Base-by-base conservation (phyloP, 305 asterid species). In the Fraxinus xanthoxyloides region DNA sequence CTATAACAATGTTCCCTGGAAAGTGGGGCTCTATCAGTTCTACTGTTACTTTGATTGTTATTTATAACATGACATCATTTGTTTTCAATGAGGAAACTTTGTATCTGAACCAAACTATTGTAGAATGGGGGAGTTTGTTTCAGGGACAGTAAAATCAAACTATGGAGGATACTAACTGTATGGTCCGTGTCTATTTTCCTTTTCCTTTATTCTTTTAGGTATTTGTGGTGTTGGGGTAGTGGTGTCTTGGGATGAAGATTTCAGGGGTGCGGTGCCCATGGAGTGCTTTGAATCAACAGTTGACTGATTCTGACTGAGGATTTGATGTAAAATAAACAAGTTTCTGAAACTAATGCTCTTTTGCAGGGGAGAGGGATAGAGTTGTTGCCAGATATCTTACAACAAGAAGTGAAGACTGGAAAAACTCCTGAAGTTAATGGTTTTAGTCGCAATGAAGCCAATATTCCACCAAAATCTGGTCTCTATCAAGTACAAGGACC, bases 361-460 rank as follows among this genome's bases (percentile, higher is more conserved):
- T 23, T 85, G 86, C 90, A 96, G 99, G 89, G 82, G 76, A 94
- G 89, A 85, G 89, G 99, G 79, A 85, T 94, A 74, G 94, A 92
- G 79, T 83, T 94, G 87, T 87, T 96, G 87, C 98, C 99, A 5
- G 95, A 90, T 73, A 72, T 90, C 78, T 40, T 90, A 82, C 93
- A 90, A 87, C 95, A 91, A 82, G 90, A 93, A 82, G 77, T 92
- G 81, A 94, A 90, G 90, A 73, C 85, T 36, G 97, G 97, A 80
- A 88, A 85, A 80, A 80, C 90, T 79, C 89, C 90, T 36, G 95
- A 91, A 84, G 84, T 77, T 72, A 90, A 80, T 31, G 82, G 43
- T 70, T 36, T 67, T 81, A 30, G 85, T 56, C 74, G 54, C 80
- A 79, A 85, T 43, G 89, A 82, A 82, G 78, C 35, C 28, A 54